Evolutionary conservation across 1,284 basidiomycete species (phyloP), one percentile per base, ranked within the genome.

Genomic region (Ceraceosorus guamensis): DNA sequence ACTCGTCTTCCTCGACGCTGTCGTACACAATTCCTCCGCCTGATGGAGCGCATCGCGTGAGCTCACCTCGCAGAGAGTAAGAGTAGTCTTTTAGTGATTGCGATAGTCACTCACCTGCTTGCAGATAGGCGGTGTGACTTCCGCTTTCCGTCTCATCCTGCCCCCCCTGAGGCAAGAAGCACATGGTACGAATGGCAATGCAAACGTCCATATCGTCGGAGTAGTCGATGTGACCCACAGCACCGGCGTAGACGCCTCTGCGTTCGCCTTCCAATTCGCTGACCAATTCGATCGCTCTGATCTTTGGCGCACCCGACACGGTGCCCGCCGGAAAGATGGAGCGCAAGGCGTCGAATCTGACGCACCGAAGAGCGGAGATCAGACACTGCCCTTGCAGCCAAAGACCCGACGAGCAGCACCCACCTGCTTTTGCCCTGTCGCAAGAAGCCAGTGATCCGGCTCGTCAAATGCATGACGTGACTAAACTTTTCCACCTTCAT

Each of bases 321-420:
- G 95, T 99, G 0, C 95, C 95, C 5, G 95, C 93, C 0, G 95
- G 95, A 81, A 99, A 98, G 68, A 99, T 98, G 46, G 92, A 97
- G 24, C 95, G 85, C 81, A 99, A 95, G 0, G 95, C 95, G 76
- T 98, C 95, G 74, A 97, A 98, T 65, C 91, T 91, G 34, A 10
- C 14, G 4, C 8, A 37, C 32, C n/a, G 14, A 16, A 44, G 10
- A 35, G 30, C 8, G 53, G 13, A 13, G 35, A 50, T 46, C 24
- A 33, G 37, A 53, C n/a, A n/a, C n/a, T n/a, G n/a, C n/a, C n/a
- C n/a, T n/a, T n/a, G n/a, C n/a, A n/a, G n/a, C n/a, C n/a, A n/a
- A 32, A 7, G 30, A 53, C 6, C 8, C 10, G 18, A 30, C 46
- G 18, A 14, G 10, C 46, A 14, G 24, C n/a, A 63, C 78, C 51